phyloP scores from a whole-genome alignment of 2,329 filamentous ascomycete species.

The Aspergillus jensenii region DNA sequence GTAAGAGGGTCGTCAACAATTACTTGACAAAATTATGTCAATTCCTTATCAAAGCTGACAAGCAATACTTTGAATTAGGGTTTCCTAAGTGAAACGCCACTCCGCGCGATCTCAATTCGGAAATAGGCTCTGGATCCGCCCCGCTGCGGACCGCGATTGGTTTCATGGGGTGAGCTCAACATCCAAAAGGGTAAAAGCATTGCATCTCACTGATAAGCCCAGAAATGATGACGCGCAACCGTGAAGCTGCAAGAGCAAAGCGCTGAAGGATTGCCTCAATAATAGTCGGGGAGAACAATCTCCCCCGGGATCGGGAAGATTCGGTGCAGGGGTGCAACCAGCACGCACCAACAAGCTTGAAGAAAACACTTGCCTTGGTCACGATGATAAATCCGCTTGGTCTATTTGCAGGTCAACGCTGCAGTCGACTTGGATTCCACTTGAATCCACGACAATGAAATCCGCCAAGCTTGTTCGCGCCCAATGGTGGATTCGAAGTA shows the following conservation, averaged over 20 bases:
- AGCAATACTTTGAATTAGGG: neutral
- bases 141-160: conserved; percentile 2
- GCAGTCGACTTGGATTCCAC: neutral
- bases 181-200: neutral
- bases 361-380: neutral
- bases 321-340: neutral
- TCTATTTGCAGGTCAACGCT: conserved; percentile 4
- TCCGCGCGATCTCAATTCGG: neutral
- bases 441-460: neutral
- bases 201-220: neutral
- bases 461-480: conserved; percentile 2
- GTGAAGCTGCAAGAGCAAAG: neutral
- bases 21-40: conserved; percentile 2
- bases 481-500: conserved; percentile 5
- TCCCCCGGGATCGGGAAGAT: conserved; percentile 5
- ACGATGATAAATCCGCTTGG: conserved; percentile 1
- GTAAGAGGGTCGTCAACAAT: neutral
- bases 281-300: neutral
- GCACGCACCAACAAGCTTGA: neutral
- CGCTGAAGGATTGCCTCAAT: neutral
- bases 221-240: neutral
- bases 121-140: neutral
- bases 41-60: neutral
- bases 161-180: conserved; percentile 1
- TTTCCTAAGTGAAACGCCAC: neutral